These are phyloP conservation scores for Termitomyces heimii DNA, from an alignment of 768 basidiomycete genomes.

Conservation along the genomic window DNA sequence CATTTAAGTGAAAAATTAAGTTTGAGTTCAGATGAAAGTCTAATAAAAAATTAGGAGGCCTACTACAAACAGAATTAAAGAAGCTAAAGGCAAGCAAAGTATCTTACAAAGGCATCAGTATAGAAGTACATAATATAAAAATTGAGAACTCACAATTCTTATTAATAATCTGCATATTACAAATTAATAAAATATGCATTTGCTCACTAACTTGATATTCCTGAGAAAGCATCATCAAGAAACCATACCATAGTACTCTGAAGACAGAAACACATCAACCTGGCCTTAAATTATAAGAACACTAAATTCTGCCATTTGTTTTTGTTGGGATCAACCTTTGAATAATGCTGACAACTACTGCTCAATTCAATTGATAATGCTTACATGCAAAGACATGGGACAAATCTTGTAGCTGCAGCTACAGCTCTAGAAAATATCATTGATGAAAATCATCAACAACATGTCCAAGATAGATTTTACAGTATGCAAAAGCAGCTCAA, in stretches of 20 bases:
- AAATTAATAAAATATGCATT: background rate
- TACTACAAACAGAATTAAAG: no score
- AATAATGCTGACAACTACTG: slow-evolving; percentile 2
- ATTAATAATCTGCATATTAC: background rate
- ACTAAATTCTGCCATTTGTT: no score
- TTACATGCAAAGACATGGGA: slow-evolving; percentile 1
- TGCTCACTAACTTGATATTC: background rate
- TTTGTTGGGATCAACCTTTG: background rate
- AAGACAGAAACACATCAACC: background rate
- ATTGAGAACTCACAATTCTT: no score
- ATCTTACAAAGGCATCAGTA: no score
- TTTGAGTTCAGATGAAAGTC: no score
- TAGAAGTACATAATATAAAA: no score
- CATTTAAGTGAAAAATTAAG: no score
- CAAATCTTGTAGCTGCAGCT: background rate
- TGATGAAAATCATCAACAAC: background rate
- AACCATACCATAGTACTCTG: slow-evolving; percentile 6
- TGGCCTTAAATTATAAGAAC: slow-evolving; percentile 10
- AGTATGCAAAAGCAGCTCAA: slow-evolving; percentile 3
- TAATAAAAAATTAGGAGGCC: no score
- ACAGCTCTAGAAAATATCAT: background rate
- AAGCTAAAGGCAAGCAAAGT: no score
- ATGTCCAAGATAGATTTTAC: background rate
- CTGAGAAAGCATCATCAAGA: background rate
- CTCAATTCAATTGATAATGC: slow-evolving; percentile 1